Percentiles rank a stretch among this genome's conserved stretches.
These are phyloP conservation scores for Gossypium mustelinum DNA, from an alignment of 345 rosid genomes.

Conservation along the genomic window DNA sequence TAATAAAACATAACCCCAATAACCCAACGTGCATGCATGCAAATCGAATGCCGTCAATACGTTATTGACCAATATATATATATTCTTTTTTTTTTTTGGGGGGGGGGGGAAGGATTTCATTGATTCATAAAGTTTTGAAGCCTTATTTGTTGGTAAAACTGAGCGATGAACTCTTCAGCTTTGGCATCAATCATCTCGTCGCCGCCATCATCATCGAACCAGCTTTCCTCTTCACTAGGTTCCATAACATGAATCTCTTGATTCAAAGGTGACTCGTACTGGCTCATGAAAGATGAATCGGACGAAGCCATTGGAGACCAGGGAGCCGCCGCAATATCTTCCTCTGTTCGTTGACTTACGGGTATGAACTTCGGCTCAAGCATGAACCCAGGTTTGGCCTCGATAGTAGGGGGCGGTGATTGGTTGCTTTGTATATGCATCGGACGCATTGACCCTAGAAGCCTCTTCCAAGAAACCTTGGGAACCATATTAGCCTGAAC, in stretches of 20 bases:
- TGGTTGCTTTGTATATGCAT: slow-evolving; percentile 32
- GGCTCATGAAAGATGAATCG: slow-evolving; percentile 26
- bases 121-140: slow-evolving; percentile 27
- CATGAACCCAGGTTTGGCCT: background rate
- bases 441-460: slow-evolving; percentile 52
- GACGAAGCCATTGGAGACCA: slow-evolving; percentile 15
- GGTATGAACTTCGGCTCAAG: background rate
- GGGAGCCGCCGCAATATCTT: background rate
- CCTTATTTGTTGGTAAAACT: slow-evolving; percentile 57
- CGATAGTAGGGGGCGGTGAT: slow-evolving; percentile 23
- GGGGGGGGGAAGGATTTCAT: background rate
- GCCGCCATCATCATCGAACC: slow-evolving; percentile 27
- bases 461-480: slow-evolving; percentile 33
- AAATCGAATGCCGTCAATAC: background rate
- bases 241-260: slow-evolving; percentile 26
- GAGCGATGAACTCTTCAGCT: slow-evolving; percentile 65
- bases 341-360: no score
- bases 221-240: background rate
- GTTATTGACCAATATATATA: no score
- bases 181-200: slow-evolving; percentile 69
- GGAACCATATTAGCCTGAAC: slow-evolving; percentile 18
- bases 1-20: background rate
- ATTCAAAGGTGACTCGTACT: slow-evolving; percentile 44
- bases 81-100: no score
- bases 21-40: background rate